Evolutionary conservation across 2,329 filamentous ascomycete genomes (phyloP), one percentile per base, ranked within the genome.

Genomic region (Helicocarpus griseus): DNA sequence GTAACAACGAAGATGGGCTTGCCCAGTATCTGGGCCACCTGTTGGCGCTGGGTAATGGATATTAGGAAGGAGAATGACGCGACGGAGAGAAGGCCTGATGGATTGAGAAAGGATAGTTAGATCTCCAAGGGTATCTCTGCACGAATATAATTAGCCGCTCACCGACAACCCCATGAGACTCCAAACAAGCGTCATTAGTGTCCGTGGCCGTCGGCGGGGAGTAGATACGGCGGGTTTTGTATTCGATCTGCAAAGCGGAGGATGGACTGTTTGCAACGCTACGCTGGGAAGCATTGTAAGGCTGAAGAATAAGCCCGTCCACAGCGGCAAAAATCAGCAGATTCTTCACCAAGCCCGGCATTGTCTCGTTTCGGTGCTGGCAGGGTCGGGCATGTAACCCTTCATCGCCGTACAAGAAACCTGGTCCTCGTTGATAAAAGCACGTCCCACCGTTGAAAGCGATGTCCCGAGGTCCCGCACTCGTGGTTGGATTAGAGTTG

Each of bases 21-120:
- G 5, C 88, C 89, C 57, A 84, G 82, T 47, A 97, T 82, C 57
- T 90, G 85, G 2, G 93, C 93, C 47, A 97, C 89, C 66, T 95
- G 87, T 62, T 94, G 81, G 44, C 91, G 86, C 53, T 83, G 81
- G 21, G 85, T 89, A 61, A 98, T 94, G 9, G 88, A 85, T 53
- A 98, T 80, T 5, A 98, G 79, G 68, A 91, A 97, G 57, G 83
- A 87, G 26, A 84, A 79, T 35, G 83, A 86, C 21, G 89, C 87
- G 54, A 97, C 80, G 33, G 83, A 88, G 41, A 98, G 79, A 1
- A 98, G 73, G 21, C 93, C 91, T 97, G 54, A 43, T 9, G 33
- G 57, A 14, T 28, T 46, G 24, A 44, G 29, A 21, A 49, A 53
- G 35, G 50, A 49, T 14, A 13, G 45, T 47, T 21, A 47, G 31